Conservation (phyloP, 345 rosid species). For the Psidium guajava region DNA sequence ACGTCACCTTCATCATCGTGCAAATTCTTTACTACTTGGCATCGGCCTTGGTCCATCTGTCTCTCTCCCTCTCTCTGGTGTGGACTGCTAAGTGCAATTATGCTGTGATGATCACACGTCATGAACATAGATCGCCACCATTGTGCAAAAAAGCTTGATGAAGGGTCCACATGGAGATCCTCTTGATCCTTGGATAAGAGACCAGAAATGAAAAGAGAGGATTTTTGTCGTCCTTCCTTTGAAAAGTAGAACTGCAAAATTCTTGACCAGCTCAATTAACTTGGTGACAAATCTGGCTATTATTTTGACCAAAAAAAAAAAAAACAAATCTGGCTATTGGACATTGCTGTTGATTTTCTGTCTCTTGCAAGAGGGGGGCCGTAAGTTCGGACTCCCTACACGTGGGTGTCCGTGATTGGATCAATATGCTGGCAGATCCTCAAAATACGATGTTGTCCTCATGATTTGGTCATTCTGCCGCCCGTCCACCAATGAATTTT, state of each 20-base stretch:
- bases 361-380: not conserved
- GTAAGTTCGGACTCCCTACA: not conserved
- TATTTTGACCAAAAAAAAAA: no score
- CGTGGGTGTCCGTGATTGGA: not conserved
- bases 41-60: not conserved
- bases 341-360: not conserved
- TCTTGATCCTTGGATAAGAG: constrained; percentile 1
- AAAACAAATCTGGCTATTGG: not conserved
- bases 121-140: not conserved
- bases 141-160: not conserved
- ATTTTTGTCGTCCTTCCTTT: not conserved
- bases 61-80: not conserved
- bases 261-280: not conserved
- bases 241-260: not conserved
- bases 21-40: not conserved
- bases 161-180: constrained; percentile 8
- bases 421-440: not conserved
- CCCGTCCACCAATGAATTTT: not conserved
- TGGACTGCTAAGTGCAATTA: not conserved
- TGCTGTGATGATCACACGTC: not conserved
- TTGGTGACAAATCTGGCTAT: not conserved
- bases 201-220: not conserved
- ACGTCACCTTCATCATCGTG: not conserved
- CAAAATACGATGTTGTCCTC: not conserved
- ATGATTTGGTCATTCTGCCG: not conserved